Base-by-base conservation (phyloP, 495 filamentous ascomycete species). In the Corynascus novoguineensis region DNA sequence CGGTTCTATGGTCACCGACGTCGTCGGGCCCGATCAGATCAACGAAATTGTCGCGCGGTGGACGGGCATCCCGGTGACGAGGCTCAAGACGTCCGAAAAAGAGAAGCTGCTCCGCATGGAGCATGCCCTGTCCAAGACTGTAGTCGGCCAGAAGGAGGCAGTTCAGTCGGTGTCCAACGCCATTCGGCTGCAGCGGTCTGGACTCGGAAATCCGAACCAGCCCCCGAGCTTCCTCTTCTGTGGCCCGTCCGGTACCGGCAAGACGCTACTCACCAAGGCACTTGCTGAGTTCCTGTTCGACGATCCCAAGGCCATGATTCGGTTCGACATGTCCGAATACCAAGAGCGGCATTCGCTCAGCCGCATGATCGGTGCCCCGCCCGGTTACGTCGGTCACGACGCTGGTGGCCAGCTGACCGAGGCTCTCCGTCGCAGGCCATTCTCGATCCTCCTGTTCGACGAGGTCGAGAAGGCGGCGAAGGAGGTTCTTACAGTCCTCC, bases 291-390 rank as follows among this genome's bases (percentile, higher is more conserved):
- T 98, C 78, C 80, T 98, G 34, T 98, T 98, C 73, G 93, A 98
- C 67, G 93, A 98, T 65, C 79, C 93, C 15, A 96, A 96, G 78
- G 76, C 91, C 17, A 98, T 98, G 93, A 95, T 98, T 66, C 89
- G 93, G 15, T 92, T 98, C 76, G 93, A 98, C 73, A 98, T 98
- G 93, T 97, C 93, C 8, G 93, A 98, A 70, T 98, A 98, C 72
- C 95, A 97, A 72, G 93, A 98, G 72, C 88, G 92, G 10, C 93
- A 98, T 73, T 89, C 92, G 1, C 83, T 98, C 24, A 95, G 89
- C 64, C 86, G 93, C 57, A 96, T 98, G 87, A 98, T 98, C 62
- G 93, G 93, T 65, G 92, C 93, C 9, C 93, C 93, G 14, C 93
- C 93, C 8, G 93, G 93, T 61, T 98, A 98, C 64, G 90, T 98